These are phyloP conservation scores for Boletus sp. DNA, from an alignment of 768 basidiomycete genomes.

Conservation along the genomic window DNA sequence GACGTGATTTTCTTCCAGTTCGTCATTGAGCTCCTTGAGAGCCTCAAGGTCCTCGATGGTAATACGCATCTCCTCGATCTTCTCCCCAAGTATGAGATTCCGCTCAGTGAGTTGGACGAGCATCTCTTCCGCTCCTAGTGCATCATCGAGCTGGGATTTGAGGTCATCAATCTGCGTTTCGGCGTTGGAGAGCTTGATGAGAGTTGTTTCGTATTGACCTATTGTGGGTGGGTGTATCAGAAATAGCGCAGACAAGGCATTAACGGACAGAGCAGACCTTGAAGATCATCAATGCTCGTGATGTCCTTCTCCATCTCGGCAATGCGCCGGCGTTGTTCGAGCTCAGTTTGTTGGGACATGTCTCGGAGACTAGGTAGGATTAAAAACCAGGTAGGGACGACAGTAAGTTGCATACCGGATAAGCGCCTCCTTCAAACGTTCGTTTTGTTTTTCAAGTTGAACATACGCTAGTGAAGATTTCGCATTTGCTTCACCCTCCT, in stretches of 20 bases:
- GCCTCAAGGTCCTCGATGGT: slow-evolving; percentile 96
- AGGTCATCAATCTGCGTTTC: slow-evolving; percentile 92
- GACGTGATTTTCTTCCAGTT: slow-evolving; percentile 93
- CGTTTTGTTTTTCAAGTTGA: slow-evolving; percentile 96
- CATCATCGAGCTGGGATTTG: slow-evolving; percentile 91
- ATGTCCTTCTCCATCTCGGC: slow-evolving; percentile 89
- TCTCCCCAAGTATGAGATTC: slow-evolving; percentile 91
- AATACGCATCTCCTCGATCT: slow-evolving; percentile 96
- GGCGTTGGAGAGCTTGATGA: slow-evolving; percentile 81
- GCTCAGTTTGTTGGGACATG: slow-evolving; percentile 81
- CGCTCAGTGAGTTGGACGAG: slow-evolving; percentile 93
- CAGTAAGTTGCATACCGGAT: slow-evolving; percentile 51
- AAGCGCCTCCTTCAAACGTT: slow-evolving; percentile 90
- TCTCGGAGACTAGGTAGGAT: slow-evolving; percentile 67
- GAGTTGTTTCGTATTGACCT: slow-evolving; percentile 78
- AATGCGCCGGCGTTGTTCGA: slow-evolving; percentile 76
- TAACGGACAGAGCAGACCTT: slow-evolving; percentile 46
- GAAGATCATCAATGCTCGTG: slow-evolving; percentile 70
- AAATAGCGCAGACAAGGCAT: not conserved
- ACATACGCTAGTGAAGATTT: slow-evolving; percentile 67
- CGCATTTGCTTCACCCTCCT: slow-evolving; percentile 32
- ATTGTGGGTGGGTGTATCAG: slow-evolving; percentile 5
- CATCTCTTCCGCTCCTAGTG: slow-evolving; percentile 94
- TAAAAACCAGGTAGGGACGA: not conserved
- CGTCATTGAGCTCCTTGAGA: slow-evolving; percentile 93